Conservation (phyloP, 2,329 filamentous ascomycete genomes). For the Apiospora kogelbergensis region DNA sequence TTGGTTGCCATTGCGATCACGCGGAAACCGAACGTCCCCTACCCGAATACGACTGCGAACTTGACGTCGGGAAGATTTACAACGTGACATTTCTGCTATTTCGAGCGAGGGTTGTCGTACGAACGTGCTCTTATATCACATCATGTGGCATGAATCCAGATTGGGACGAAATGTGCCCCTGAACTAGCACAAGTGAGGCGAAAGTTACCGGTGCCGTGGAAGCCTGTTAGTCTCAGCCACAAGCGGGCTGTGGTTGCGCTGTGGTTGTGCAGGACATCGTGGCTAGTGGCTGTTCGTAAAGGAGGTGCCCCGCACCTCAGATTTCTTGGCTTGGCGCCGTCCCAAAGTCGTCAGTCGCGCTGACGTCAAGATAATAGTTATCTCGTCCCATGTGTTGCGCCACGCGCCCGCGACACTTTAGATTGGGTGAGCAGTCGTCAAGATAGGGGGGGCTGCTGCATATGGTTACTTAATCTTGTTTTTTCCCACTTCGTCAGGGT, state of each 20-base stretch:
- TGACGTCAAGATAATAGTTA: background rate
- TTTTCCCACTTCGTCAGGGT: background rate
- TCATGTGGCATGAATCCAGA: background rate
- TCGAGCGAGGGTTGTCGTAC: background rate
- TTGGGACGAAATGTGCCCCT: background rate
- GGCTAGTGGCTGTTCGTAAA: no score
- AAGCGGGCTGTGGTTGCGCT: background rate
- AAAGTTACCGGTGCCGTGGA: background rate
- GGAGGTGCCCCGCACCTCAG: background rate
- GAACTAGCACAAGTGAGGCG: background rate
- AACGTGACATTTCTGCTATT: background rate
- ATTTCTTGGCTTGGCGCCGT: no score
- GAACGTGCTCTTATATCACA: background rate
- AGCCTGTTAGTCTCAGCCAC: background rate
- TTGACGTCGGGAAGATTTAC: background rate
- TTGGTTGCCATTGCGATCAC: background rate
- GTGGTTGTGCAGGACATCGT: background rate
- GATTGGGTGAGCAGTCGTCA: background rate
- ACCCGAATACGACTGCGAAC: background rate
- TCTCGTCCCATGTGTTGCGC: background rate
- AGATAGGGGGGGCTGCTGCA: background rate
- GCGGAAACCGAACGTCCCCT: background rate
- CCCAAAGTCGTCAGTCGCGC: background rate
- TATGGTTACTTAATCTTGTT: background rate
- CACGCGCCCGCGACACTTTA: background rate